Evolutionary conservation across 2,329 filamentous ascomycete genomes (phyloP).

Genomic region (Pseudogymnoascus sp.): DNA sequence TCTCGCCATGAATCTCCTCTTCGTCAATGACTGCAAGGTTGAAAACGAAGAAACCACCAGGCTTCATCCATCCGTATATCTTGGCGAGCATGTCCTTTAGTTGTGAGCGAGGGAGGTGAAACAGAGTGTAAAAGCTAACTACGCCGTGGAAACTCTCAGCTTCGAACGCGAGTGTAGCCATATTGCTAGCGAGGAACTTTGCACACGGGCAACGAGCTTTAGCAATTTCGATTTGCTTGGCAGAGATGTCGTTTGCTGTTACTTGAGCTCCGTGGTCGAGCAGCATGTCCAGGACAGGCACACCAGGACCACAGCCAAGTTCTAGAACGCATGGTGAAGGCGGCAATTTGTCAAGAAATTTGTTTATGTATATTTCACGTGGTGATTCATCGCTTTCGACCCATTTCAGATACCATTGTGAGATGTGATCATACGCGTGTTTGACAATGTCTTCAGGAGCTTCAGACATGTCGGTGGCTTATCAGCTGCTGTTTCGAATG

Average conservation of each 20-base stretch:
- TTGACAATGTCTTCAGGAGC: slow-evolving; percentile 9
- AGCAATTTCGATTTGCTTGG: slow-evolving; percentile 31
- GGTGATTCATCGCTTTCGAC: slow-evolving; percentile 21
- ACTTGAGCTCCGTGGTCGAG: slow-evolving; percentile 22
- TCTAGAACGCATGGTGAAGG: slow-evolving; percentile 27
- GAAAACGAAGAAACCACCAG: slow-evolving; percentile 33
- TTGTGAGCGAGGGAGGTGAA: slow-evolving; percentile 35
- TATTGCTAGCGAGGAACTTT: slow-evolving; percentile 28
- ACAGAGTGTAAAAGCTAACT: slow-evolving; percentile 35
- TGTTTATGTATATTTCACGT: slow-evolving; percentile 27
- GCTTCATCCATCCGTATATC: slow-evolving; percentile 34
- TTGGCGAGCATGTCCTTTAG: slow-evolving; percentile 30
- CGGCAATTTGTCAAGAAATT: slow-evolving; percentile 21
- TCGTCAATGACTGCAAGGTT: slow-evolving; percentile 25
- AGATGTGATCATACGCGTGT: slow-evolving; percentile 29
- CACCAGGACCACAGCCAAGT: slow-evolving; percentile 34
- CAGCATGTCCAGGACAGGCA: slow-evolving; percentile 25
- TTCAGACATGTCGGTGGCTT: no score
- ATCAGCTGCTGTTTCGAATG: no score
- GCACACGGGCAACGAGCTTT: not conserved
- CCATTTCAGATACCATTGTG: slow-evolving; percentile 31
- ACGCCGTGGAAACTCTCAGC: slow-evolving; percentile 31
- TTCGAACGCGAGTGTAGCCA: slow-evolving; percentile 31
- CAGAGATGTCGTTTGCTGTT: slow-evolving; percentile 36
- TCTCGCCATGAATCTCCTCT: slow-evolving; percentile 18